Evolutionary conservation across 768 basidiomycete species (phyloP).

Genomic region (Mycena olivaceomarginata): DNA sequence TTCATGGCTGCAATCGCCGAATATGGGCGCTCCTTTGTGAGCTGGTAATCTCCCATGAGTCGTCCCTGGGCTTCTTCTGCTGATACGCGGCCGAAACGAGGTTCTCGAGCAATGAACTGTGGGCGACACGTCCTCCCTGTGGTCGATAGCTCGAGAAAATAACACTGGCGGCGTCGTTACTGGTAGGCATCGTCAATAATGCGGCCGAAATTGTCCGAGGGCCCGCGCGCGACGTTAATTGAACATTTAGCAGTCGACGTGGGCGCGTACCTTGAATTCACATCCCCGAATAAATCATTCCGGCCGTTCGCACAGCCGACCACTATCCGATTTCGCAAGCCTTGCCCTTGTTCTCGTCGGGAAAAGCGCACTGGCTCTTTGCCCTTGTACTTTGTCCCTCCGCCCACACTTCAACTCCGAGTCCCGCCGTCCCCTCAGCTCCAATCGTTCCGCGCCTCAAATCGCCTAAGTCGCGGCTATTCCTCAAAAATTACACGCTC

Average conservation of each 20-base stretch:
- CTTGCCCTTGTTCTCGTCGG: not conserved
- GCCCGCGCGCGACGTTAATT: too few species aligned
- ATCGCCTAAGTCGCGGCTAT: not conserved
- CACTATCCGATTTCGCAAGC: not conserved
- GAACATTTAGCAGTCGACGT: too few species aligned
- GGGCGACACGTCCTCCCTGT: not conserved
- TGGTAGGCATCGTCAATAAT: not conserved
- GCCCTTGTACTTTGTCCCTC: not conserved
- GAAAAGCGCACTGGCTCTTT: not conserved
- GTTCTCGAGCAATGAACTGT: not conserved
- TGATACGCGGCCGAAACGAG: conserved; percentile 36
- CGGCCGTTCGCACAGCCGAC: not conserved
- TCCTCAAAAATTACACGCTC: too few species aligned
- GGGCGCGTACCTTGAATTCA: not conserved
- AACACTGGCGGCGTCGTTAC: not conserved
- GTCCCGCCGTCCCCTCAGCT: not conserved
- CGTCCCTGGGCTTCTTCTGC: not conserved
- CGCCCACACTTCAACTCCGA: not conserved
- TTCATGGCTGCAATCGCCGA: not conserved
- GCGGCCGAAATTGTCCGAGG: not conserved
- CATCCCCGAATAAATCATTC: not conserved
- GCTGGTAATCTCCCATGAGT: not conserved
- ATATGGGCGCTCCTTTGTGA: conserved; percentile 11
- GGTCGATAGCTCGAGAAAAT: conserved; percentile 1
- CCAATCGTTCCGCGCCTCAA: not conserved